These are phyloP conservation scores for Alternaria rosae DNA, from an alignment of 2,329 filamentous ascomycete genomes.

Conservation along the genomic window DNA sequence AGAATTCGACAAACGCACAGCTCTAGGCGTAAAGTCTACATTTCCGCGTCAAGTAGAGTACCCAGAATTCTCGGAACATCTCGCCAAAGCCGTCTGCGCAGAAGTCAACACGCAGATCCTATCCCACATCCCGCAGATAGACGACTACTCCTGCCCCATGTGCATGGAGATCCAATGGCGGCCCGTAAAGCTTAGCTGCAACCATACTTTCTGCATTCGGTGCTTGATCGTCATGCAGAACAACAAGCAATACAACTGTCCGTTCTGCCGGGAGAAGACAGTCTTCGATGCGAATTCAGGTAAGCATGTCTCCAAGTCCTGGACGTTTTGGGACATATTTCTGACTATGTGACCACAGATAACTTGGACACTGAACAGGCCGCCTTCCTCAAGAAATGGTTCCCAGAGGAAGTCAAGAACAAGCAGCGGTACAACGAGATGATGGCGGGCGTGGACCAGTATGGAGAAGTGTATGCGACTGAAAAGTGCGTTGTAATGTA, in stretches of 20 bases:
- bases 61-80: slow-evolving; percentile 67
- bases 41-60: slow-evolving; percentile 66
- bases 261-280: slow-evolving; percentile 75
- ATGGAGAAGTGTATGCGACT: slow-evolving; percentile 69
- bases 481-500: slow-evolving; percentile 67
- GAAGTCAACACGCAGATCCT: slow-evolving; percentile 77
- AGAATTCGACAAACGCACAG: slow-evolving; percentile 89
- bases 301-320: slow-evolving; percentile 46
- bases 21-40: slow-evolving; percentile 70
- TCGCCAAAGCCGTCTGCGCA: slow-evolving; percentile 78
- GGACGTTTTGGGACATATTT: neutral
- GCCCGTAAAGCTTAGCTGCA: slow-evolving; percentile 77
- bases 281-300: slow-evolving; percentile 74
- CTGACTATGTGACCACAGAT: slow-evolving; percentile 52
- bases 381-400: slow-evolving; percentile 76
- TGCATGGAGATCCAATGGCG: slow-evolving; percentile 82
- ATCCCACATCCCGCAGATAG: slow-evolving; percentile 77
- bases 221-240: slow-evolving; percentile 83
- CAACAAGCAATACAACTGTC: slow-evolving; percentile 72
- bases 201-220: slow-evolving; percentile 82
- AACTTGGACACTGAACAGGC: slow-evolving; percentile 74
- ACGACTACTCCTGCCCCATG: slow-evolving; percentile 83
- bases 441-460: slow-evolving; percentile 76
- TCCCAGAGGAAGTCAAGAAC: slow-evolving; percentile 73
- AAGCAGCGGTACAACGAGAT: slow-evolving; percentile 73